phyloP scores from a whole-genome alignment of 164 flowering plant species.

The Sextonia rubra region DNA sequence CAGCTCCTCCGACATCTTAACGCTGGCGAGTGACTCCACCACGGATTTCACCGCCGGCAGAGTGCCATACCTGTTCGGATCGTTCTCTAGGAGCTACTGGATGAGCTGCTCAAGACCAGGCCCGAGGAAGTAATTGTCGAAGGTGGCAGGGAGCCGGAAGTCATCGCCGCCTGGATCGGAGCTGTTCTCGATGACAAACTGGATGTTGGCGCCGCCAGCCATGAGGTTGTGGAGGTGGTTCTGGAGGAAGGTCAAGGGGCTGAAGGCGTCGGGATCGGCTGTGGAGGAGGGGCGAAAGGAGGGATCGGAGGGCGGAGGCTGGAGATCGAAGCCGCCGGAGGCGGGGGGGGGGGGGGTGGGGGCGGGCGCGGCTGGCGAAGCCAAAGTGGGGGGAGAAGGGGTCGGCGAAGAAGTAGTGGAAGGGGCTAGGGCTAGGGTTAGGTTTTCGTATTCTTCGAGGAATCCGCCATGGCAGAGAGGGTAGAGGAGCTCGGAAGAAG shows the following conservation, averaged over 20 bases:
- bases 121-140: slow-evolving; percentile 82
- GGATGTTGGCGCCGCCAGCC: slow-evolving; percentile 63
- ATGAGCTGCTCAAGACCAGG: slow-evolving; percentile 88
- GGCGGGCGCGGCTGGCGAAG: slow-evolving; percentile 12
- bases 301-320: slow-evolving; percentile 25
- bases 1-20: slow-evolving; percentile 40
- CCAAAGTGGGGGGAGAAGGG: slow-evolving; percentile 17
- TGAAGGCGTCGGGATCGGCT: slow-evolving; percentile 41
- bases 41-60: slow-evolving; percentile 86
- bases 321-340: slow-evolving; percentile 15
- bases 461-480: slow-evolving; percentile 73
- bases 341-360: slow-evolving; percentile 34
- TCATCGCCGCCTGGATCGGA: slow-evolving; percentile 12
- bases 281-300: no score
- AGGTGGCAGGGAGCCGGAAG: slow-evolving; percentile 33
- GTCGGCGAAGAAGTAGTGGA: slow-evolving; percentile 17
- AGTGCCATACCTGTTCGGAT: slow-evolving; percentile 79
- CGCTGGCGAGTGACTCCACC: slow-evolving; percentile 43
- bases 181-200: slow-evolving; percentile 51
- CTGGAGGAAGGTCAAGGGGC: slow-evolving; percentile 58
- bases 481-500: slow-evolving; percentile 52
- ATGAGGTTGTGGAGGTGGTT: slow-evolving; percentile 49
- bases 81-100: slow-evolving; percentile 91
- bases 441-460: slow-evolving; percentile 65
- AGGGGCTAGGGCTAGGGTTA: slow-evolving; percentile 37